Evolutionary conservation across 768 basidiomycete genomes (phyloP), one percentile per base, ranked within the genome.

Genomic region (Lactarius quietus): DNA sequence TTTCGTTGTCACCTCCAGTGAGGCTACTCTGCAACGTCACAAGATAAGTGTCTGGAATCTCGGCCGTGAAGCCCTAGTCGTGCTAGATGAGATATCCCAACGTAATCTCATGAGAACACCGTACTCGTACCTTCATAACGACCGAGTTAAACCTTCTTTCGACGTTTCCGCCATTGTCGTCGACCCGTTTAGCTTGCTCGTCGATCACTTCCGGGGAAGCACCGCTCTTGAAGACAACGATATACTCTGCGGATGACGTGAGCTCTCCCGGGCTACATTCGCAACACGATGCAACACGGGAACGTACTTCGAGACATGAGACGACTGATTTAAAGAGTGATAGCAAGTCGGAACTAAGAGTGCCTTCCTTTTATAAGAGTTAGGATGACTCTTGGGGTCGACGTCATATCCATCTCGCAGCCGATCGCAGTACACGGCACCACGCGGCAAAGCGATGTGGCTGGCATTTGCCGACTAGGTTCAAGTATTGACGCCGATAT

Each of bases 141-240:
- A 80, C 31, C 20, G 69, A 61, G 28, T 76, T 77, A 65, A 79
- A 85, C 35, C 62, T 70, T 15, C 79, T 71, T 3, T 70, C 75
- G 18, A 86, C 79, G n/a, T 72, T 58, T 35, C 84, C 83, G 20
- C 84, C 85, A 59, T 79, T 77, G 6, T 56, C 65, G 26, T 70
- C 68, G 14, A 86, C 78, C 1, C 78, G 72, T 0, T 74, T 65
- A 8, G 73, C 77, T 64, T 78, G 84, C 55, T 79, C 68, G 38
- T 80, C 69, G 38, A 86, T 77, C 59, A 79, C 72, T 10, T 78
- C 79, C 41, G 74, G 57, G 31, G 79, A 72, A 45, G 77, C 82
- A 31, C 62, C 53, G 2, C 80, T 72, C 72, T 84, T 85, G 77
- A 87, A 86, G 8, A 83, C 78, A 48, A 87, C 79, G 61, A 86